Evolutionary conservation across 805 yeast species (phyloP).

Genomic region (Zygoascus flipseniorum): DNA sequence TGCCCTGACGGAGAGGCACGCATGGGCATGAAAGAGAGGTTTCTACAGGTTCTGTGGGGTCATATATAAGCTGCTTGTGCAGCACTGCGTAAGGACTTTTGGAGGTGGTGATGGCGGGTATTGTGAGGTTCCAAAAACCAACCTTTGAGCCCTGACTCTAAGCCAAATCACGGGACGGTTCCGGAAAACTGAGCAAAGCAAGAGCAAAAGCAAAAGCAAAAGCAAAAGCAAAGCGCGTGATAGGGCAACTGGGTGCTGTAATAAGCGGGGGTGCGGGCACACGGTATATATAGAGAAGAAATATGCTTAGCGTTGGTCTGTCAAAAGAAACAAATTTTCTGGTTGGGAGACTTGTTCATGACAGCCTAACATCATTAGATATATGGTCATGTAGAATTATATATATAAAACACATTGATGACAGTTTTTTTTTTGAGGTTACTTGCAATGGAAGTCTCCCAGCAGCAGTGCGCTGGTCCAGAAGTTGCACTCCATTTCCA

Average conservation of each 20-base stretch:
- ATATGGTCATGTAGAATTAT: not conserved
- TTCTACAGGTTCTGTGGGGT: too few relatives aligned
- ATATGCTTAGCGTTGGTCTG: not conserved
- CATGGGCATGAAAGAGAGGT: not conserved
- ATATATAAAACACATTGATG: not conserved
- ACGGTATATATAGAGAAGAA: not conserved
- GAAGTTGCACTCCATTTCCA: constrained; percentile 53
- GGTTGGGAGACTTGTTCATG: not conserved
- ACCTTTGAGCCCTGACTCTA: not conserved
- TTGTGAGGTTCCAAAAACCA: not conserved
- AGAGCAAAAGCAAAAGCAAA: too few relatives aligned
- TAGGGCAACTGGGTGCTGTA: not conserved
- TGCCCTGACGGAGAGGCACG: not conserved
- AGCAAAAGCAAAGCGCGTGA: too few relatives aligned
- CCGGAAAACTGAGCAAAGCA: too few relatives aligned
- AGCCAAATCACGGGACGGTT: not conserved
- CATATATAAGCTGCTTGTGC: too few relatives aligned
- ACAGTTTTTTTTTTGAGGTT: not conserved
- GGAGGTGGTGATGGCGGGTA: too few relatives aligned
- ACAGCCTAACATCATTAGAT: not conserved
- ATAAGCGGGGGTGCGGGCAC: not conserved
- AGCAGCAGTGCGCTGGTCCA: constrained; percentile 41
- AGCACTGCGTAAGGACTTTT: too few relatives aligned
- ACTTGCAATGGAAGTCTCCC: not conserved
- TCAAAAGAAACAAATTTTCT: not conserved